Evolutionary conservation across 1,139 yeast genomes (phyloP).

Genomic region (Barnettozyma hawaiiensis): DNA sequence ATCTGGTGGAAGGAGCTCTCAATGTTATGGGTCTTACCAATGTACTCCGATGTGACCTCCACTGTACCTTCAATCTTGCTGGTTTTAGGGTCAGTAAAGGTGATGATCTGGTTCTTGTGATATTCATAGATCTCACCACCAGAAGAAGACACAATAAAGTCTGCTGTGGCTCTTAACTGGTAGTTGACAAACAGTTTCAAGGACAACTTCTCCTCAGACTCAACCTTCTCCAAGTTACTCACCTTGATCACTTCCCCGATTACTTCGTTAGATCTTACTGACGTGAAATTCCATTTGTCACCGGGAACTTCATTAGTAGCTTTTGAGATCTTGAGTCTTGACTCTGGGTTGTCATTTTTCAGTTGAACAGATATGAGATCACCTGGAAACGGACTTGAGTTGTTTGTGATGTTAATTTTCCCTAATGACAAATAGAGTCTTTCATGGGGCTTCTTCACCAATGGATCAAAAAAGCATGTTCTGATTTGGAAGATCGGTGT

Average conservation of each 20-base stretch:
- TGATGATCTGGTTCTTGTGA: conserved; percentile 28
- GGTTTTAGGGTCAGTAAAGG: conserved; percentile 20
- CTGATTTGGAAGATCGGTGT: conserved; percentile 57
- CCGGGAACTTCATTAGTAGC: conserved; percentile 59
- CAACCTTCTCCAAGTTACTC: conserved; percentile 43
- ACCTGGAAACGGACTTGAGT: conserved; percentile 29
- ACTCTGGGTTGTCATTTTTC: conserved; percentile 36
- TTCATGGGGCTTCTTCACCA: conserved; percentile 53
- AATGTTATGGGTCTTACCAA: conserved; percentile 63
- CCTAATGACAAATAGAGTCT: conserved; percentile 55
- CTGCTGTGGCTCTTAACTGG: conserved; percentile 18
- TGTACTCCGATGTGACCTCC: conserved; percentile 58
- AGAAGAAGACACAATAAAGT: conserved; percentile 15
- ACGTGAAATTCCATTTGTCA: conserved; percentile 67
- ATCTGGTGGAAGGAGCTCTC: conserved; percentile 55
- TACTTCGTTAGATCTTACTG: conserved; percentile 68
- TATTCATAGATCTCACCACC: conserved; percentile 35
- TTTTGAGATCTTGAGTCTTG: conserved; percentile 50
- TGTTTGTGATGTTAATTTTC: conserved; percentile 33
- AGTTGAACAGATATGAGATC: conserved; percentile 28
- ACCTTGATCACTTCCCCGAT: conserved; percentile 66
- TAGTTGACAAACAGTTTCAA: conserved; percentile 60
- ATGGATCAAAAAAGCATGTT: conserved; percentile 59
- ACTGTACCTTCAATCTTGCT: conserved; percentile 43
- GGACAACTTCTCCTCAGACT: conserved; percentile 47